Conservation (phyloP, 805 yeast species). For the Priceomyces castillae region DNA sequence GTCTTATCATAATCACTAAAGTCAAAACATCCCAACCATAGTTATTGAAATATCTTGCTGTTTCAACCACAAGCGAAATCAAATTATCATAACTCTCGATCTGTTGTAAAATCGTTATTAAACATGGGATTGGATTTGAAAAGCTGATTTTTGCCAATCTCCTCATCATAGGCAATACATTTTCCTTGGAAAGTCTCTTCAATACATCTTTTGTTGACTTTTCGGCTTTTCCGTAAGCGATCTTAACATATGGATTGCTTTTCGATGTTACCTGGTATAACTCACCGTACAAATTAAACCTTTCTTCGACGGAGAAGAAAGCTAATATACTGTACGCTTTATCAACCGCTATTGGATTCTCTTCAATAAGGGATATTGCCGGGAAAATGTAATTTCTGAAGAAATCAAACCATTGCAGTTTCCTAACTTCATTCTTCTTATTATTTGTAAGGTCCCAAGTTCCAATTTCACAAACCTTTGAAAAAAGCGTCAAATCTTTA, state of each 20-base stretch:
- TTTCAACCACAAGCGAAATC: constrained; percentile 70
- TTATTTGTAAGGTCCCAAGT: constrained; percentile 29
- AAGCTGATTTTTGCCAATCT: constrained; percentile 68
- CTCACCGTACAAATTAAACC: constrained; percentile 83
- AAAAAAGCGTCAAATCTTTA: constrained; percentile 44
- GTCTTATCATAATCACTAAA: constrained; percentile 64
- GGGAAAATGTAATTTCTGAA: constrained; percentile 69
- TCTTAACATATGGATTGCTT: constrained; percentile 51
- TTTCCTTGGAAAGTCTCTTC: constrained; percentile 80
- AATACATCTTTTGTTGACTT: constrained; percentile 74
- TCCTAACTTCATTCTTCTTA: constrained; percentile 13
- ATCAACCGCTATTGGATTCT: constrained; percentile 58
- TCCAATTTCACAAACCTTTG: constrained; percentile 63
- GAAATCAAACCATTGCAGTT: constrained; percentile 51
- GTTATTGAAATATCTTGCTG: constrained; percentile 69
- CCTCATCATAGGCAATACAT: constrained; percentile 69
- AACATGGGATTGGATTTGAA: constrained; percentile 75
- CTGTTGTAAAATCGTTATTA: constrained; percentile 69
- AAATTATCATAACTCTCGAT: constrained; percentile 91
- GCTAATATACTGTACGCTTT: constrained; percentile 57
- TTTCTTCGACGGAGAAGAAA: constrained; percentile 53
- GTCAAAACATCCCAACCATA: constrained; percentile 87
- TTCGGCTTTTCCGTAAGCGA: constrained; percentile 64
- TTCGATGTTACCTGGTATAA: constrained; percentile 57
- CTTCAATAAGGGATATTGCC: constrained; percentile 49